Conservation (phyloP, 2,329 filamentous ascomycete genomes). For the Diaporthe ilicicola region DNA sequence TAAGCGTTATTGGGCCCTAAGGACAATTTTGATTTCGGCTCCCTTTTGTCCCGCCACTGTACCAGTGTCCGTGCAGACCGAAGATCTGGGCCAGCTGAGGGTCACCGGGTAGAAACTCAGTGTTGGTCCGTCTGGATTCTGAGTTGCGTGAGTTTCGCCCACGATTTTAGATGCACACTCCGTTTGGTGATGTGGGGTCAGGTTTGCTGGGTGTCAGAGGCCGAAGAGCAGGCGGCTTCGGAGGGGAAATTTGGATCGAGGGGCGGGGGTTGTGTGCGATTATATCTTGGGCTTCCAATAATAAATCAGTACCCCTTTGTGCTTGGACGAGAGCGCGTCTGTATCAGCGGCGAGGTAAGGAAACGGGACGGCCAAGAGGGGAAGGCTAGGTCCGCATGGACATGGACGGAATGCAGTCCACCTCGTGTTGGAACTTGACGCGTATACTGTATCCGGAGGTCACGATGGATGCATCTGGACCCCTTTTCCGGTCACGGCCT, state of each 20-base stretch:
- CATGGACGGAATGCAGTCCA: slow-evolving; percentile 10
- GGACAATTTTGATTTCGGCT: slow-evolving; percentile 14
- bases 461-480: slow-evolving; percentile 23
- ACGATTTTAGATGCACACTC: slow-evolving; percentile 13
- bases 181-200: slow-evolving; percentile 3
- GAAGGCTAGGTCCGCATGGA: not conserved
- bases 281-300: slow-evolving; percentile 21
- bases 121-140: slow-evolving; percentile 6
- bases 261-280: slow-evolving; percentile 15
- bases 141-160: slow-evolving; percentile 8
- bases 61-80: slow-evolving; percentile 17
- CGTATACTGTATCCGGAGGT: slow-evolving; percentile 23
- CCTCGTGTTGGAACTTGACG: slow-evolving; percentile 22
- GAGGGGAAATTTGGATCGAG: slow-evolving; percentile 18
- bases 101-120: not conserved
- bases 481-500: slow-evolving; percentile 21
- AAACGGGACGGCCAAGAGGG: slow-evolving; percentile 13
- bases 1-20: slow-evolving; percentile 16
- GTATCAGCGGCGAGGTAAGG: not conserved
- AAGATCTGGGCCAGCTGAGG: not conserved
- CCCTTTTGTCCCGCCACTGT: slow-evolving; percentile 17
- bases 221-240: not conserved
- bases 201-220: not conserved
- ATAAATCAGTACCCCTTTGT: slow-evolving; percentile 16
- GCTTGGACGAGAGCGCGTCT: not conserved